phyloP scores from a whole-genome alignment of 495 filamentous ascomycete genomes.

The Paragyromitra xinjiangensis region DNA sequence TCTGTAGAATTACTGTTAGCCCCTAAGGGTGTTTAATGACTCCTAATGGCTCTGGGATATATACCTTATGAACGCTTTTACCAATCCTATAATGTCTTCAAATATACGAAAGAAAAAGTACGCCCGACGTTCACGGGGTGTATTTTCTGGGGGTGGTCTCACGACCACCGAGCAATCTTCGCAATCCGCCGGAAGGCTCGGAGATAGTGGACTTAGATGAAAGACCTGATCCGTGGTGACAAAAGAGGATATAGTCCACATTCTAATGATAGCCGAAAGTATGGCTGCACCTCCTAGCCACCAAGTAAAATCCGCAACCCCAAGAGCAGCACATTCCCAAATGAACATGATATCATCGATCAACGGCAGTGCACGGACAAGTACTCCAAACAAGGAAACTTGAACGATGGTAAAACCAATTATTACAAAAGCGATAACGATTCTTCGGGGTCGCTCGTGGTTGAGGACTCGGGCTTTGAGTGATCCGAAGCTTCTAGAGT shows the following conservation, averaged over 20 bases:
- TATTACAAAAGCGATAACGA: not conserved
- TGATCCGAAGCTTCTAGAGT: no score
- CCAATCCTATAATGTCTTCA: no score
- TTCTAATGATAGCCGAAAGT: conserved; percentile 10
- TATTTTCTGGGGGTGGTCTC: no score
- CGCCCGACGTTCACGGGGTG: no score
- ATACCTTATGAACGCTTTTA: no score
- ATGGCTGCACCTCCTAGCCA: conserved; percentile 29
- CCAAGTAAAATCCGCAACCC: not conserved
- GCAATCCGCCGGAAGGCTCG: not conserved
- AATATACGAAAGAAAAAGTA: no score
- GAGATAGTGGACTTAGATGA: no score
- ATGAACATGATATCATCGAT: conserved; percentile 32
- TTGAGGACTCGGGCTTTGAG: no score
- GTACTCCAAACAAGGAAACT: conserved; percentile 7
- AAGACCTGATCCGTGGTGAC: not conserved
- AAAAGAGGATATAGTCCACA: not conserved
- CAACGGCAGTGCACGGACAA: conserved; percentile 9
- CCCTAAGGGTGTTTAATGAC: no score
- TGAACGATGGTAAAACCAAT: not conserved
- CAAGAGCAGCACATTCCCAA: conserved; percentile 14
- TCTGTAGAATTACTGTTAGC: no score
- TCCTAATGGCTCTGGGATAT: no score
- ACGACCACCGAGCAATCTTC: not conserved
- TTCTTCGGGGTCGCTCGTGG: no score